Conservation (phyloP, 2,329 filamentous ascomycete genomes). For the Fusarium burgessii region DNA sequence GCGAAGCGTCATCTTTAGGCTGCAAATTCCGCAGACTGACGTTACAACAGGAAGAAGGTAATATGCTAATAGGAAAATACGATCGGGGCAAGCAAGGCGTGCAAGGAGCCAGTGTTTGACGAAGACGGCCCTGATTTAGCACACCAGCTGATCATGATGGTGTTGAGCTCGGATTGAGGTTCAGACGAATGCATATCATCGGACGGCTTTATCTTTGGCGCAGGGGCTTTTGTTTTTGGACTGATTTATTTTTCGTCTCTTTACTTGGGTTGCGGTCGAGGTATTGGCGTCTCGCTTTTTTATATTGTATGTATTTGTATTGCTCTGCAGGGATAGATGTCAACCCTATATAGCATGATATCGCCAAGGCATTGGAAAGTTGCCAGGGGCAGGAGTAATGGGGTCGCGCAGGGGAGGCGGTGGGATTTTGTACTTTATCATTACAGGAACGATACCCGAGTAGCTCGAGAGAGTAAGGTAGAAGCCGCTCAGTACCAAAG, state of each 20-base stretch:
- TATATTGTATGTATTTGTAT: slow-evolving; percentile 41
- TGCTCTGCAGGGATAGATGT: slow-evolving; percentile 10
- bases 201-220: slow-evolving; percentile 46
- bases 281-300: slow-evolving; percentile 8
- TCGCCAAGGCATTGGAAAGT: slow-evolving; percentile 11
- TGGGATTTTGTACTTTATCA: slow-evolving; percentile 45
- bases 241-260: slow-evolving; percentile 9
- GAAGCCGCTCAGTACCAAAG: slow-evolving; percentile 35
- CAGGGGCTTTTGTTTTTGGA: slow-evolving; percentile 25
- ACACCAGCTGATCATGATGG: slow-evolving; percentile 22
- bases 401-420: slow-evolving; percentile 14
- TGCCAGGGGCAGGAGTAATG: slow-evolving; percentile 7
- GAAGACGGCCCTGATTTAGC: slow-evolving; percentile 26
- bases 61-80: slow-evolving; percentile 13
- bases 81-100: slow-evolving; percentile 35
- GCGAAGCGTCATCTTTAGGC: background rate
- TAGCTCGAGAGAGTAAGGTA: slow-evolving; percentile 29
- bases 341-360: slow-evolving; percentile 20
- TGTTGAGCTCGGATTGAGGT: slow-evolving; percentile 21
- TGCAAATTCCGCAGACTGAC: background rate
- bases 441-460: slow-evolving; percentile 48
- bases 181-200: slow-evolving; percentile 39
- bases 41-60: background rate
- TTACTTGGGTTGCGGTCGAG: slow-evolving; percentile 2
- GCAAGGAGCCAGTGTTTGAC: slow-evolving; percentile 45